Base-by-base conservation (phyloP, 352 stramenopile species). In the Phytopythium litorale region DNA sequence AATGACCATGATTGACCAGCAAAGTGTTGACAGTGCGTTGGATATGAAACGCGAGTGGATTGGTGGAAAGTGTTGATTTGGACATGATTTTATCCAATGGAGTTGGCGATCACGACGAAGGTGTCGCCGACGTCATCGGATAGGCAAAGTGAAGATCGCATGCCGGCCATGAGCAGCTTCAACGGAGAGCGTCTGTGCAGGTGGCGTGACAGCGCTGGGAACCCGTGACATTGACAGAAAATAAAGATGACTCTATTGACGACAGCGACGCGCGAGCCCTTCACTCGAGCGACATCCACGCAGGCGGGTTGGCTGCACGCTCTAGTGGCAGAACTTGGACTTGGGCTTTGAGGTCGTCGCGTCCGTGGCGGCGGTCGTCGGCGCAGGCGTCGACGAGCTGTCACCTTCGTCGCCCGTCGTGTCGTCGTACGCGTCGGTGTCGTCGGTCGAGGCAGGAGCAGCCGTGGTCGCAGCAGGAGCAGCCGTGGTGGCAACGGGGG, bases 381-480 rank as follows among this genome's bases (percentile, higher is more conserved):
- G 35, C 7, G 35, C 35, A 13, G 53, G 53, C 16, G 53, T 49
- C 0, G 7, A n/a, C 8, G 48, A 16, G 15, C 16, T 32, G 35
- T 58, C 38, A 12, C 46, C 70, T 11, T 64, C 59, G 45, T 70
- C 57, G 2, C 54, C 49, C 16, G 28, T 55, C 25, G 38, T 38
- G 60, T 65, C 51, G 60, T 64, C 18, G 65, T 53, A 45, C 42
- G 37, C 15, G 53, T 68, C 40, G 2, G 60, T 60, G 15, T 56
- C 67, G 55, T 65, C 32, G 1, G 66, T 63, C 38, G 68, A 58
- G 18, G 40, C 58, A 25, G 70, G 56, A 30, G 64, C 46, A 19
- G 64, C 60, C n/a, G 69, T 63, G 12, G 63, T 69, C 48, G 63
- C 63, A 23, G 65, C 64, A 9, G 65, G 56, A 18, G 63, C 58